Conservation (phyloP, 2,329 filamentous ascomycete species). For the Emericellopsis atlantica region DNA sequence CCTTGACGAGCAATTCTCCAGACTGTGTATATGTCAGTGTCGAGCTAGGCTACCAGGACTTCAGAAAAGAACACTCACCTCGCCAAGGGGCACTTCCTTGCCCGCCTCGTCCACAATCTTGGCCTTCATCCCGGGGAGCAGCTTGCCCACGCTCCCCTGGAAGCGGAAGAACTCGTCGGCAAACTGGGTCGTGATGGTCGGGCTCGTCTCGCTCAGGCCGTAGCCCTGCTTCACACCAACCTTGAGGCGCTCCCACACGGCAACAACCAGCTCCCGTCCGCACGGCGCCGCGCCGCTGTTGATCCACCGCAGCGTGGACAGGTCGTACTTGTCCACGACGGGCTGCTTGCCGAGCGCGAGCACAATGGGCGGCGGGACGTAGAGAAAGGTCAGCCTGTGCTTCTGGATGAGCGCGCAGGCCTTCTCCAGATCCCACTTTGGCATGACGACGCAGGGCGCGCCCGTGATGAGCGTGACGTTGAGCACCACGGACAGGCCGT, state of each 20-base stretch:
- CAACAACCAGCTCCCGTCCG: slow-evolving; percentile 66
- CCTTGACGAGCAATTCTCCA: slow-evolving; percentile 67
- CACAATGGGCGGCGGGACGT: slow-evolving; percentile 76
- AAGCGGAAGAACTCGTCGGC: slow-evolving; percentile 65
- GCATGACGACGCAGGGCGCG: slow-evolving; percentile 58
- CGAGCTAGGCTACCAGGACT: neutral
- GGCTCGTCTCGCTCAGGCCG: slow-evolving; percentile 77
- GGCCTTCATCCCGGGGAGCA: slow-evolving; percentile 68
- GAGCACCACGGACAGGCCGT: slow-evolving; percentile 32
- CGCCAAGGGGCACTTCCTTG: slow-evolving; percentile 40
- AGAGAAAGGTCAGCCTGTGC: slow-evolving; percentile 62
- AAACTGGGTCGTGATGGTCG: slow-evolving; percentile 61
- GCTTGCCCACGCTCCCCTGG: slow-evolving; percentile 65
- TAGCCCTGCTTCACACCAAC: slow-evolving; percentile 87
- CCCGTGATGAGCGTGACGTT: slow-evolving; percentile 36
- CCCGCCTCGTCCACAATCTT: slow-evolving; percentile 62
- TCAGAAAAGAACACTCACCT: slow-evolving; percentile 12
- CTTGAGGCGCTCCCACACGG: slow-evolving; percentile 60
- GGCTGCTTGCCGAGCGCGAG: slow-evolving; percentile 72
- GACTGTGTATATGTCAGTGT: slow-evolving; percentile 8
- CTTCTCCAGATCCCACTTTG: slow-evolving; percentile 66
- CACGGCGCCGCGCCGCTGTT: slow-evolving; percentile 82
- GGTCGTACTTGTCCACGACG: slow-evolving; percentile 65
- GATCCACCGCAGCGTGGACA: slow-evolving; percentile 68
- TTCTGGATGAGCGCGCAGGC: slow-evolving; percentile 70